These are phyloP conservation scores for Morella rubra DNA, from an alignment of 306 rosid species.

Conservation along the genomic window DNA sequence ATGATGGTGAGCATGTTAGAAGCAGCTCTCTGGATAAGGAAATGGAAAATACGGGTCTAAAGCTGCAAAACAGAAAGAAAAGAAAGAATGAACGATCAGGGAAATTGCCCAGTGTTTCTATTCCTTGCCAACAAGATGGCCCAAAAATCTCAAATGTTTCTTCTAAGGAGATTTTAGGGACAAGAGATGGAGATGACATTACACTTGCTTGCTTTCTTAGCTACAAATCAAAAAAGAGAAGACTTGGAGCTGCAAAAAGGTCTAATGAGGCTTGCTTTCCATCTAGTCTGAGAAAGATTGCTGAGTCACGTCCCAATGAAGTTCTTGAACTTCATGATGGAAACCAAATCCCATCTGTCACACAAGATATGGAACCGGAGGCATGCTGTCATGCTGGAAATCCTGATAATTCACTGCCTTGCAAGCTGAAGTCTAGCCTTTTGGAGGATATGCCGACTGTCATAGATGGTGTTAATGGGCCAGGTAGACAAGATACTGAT, in stretches of 20 bases:
- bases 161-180: constrained; percentile 32
- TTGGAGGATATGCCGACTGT: not conserved
- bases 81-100: constrained; percentile 22
- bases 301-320: constrained; percentile 8
- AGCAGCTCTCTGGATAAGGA: constrained; percentile 19
- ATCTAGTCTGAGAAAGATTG: not conserved
- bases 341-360: constrained; percentile 28
- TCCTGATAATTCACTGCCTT: not conserved
- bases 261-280: constrained; percentile 11
- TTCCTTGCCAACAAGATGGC: constrained; percentile 9
- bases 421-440: not conserved
- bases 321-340: constrained; percentile 7
- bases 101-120: constrained; percentile 8
- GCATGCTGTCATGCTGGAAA: constrained; percentile 22
- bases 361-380: constrained; percentile 12
- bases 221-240: constrained; percentile 44
- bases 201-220: constrained; percentile 39
- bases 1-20: constrained; percentile 15
- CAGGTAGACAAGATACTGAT: constrained; percentile 1
- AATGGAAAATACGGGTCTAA: constrained; percentile 14
- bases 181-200: constrained; percentile 31
- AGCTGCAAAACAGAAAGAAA: constrained; percentile 17
- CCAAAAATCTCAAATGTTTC: constrained; percentile 14
- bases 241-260: constrained; percentile 18
- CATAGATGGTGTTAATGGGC: not conserved